Evolutionary conservation across 2,329 filamentous ascomycete genomes (phyloP), one percentile per base, ranked within the genome.

Genomic region (Fonsecaea multimorphosa): DNA sequence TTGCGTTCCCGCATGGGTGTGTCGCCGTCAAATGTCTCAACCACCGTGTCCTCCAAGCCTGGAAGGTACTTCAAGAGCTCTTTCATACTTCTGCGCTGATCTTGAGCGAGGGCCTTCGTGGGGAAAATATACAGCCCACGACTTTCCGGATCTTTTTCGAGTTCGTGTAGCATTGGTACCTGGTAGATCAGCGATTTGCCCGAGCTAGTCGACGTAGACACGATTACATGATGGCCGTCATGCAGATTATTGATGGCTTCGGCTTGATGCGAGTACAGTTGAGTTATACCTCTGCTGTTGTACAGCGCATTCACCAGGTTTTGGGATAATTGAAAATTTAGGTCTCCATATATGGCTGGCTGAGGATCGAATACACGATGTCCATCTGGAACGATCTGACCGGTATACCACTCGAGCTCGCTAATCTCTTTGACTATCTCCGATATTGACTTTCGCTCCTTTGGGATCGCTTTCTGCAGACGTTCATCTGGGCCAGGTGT

Each of bases 131-230:
- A 98, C 89, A 99, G 92, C 1, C 95, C 95, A 72, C 95, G 84
- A 8, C 91, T 91, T 63, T 89, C 83, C 1, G 78, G 80, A 73
- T 98, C 91, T 59, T 87, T 82, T 76, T 99, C 94, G 1, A 99
- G 81, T 57, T 92, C 90, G 74, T 96, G 88, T 11, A 99, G 80
- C 52, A 99, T 92, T 0, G 95, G 95, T 16, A 99, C 85, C 74
- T 99, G 95, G 74, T 98, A 99, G 67, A 99, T 97, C n/a, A 99
- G 81, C 5, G 93, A 97, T 77, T 99, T 99, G 11, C 95, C 95
- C 0, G 95, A 99, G 74, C 92, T 96, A 0, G 95, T 99, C 0
- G 94, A 96, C 0, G 95, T 99, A 1, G 93, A 89, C 1, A 99
- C 90, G 58, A 99, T 94, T 14, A 98, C 92, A 75, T 97, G 89